phyloP scores from a whole-genome alignment of 2,329 filamentous ascomycete genomes.

The Nannizzia gypsea region DNA sequence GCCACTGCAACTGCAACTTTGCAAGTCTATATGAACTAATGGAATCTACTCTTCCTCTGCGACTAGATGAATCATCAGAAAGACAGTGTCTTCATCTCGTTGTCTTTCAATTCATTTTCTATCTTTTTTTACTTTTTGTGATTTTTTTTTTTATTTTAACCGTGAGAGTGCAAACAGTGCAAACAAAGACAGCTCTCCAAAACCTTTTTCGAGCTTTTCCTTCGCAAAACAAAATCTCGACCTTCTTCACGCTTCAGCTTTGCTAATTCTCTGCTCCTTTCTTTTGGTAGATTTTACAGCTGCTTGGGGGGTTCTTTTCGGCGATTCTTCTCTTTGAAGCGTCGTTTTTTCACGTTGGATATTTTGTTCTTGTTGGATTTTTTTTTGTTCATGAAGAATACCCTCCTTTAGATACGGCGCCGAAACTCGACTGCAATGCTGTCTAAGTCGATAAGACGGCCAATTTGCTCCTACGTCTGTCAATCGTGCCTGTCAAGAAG shows the following conservation, averaged over 20 bases:
- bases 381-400: neutral
- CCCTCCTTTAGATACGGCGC: neutral
- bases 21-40: too few species aligned
- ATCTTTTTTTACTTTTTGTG: neutral
- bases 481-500: constrained; percentile 19
- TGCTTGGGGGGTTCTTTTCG: neutral
- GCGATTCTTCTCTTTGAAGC: neutral
- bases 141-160: neutral
- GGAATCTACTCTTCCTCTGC: too few species aligned
- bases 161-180: neutral
- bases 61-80: too few species aligned
- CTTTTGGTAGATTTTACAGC: neutral
- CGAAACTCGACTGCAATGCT: constrained; percentile 21
- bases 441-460: constrained; percentile 26
- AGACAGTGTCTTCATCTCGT: neutral
- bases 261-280: neutral
- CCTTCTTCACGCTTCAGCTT: neutral
- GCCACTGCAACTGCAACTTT: too few species aligned
- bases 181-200: neutral
- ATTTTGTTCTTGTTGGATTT: neutral
- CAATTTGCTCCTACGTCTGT: constrained; percentile 26
- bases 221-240: neutral
- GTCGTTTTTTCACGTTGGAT: neutral
- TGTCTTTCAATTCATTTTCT: neutral
- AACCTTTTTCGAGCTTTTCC: neutral